Percentiles rank a stretch among this genome's conserved stretches.
These are phyloP conservation scores for Neurospora tetraspora DNA, from an alignment of 495 filamentous ascomycete genomes.

Conservation along the genomic window DNA sequence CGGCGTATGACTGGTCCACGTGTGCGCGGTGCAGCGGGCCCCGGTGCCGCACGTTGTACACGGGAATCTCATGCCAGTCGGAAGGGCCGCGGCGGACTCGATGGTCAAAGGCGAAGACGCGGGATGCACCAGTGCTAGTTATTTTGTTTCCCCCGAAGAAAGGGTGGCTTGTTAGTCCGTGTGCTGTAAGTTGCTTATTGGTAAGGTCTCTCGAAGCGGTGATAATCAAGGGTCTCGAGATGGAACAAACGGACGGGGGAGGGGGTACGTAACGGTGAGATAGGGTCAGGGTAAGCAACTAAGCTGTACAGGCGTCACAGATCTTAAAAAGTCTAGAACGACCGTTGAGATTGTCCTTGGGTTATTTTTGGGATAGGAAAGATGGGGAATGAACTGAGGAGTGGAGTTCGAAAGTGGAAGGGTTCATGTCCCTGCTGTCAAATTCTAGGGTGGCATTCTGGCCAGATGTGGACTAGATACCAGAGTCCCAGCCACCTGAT, in stretches of 20 bases:
- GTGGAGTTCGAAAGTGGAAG: not conserved
- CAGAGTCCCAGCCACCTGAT: no score
- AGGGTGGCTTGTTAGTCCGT: not conserved
- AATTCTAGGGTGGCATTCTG: no score
- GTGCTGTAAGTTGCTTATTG: not conserved
- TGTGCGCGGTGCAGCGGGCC: constrained; percentile 58
- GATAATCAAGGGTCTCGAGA: not conserved
- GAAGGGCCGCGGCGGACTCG: constrained; percentile 50
- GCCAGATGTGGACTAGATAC: no score
- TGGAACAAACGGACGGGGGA: no score
- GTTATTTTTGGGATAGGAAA: not conserved
- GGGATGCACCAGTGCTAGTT: constrained; percentile 50
- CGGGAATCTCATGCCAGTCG: constrained; percentile 24
- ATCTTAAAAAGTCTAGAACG: not conserved
- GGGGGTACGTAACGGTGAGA: not conserved
- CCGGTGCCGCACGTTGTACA: constrained; percentile 29
- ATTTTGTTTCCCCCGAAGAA: not conserved
- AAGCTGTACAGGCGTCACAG: not conserved
- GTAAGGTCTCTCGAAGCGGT: not conserved
- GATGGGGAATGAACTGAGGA: not conserved
- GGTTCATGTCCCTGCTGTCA: not conserved
- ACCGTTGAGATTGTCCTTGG: not conserved
- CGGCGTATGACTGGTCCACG: constrained; percentile 60
- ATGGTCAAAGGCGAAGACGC: constrained; percentile 61
- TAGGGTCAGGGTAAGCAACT: not conserved